Percentiles rank a stretch among this genome's conserved stretches.
phyloP scores from a whole-genome alignment of 129 eudicot genomes.

The Smallanthus sonchifolius region DNA sequence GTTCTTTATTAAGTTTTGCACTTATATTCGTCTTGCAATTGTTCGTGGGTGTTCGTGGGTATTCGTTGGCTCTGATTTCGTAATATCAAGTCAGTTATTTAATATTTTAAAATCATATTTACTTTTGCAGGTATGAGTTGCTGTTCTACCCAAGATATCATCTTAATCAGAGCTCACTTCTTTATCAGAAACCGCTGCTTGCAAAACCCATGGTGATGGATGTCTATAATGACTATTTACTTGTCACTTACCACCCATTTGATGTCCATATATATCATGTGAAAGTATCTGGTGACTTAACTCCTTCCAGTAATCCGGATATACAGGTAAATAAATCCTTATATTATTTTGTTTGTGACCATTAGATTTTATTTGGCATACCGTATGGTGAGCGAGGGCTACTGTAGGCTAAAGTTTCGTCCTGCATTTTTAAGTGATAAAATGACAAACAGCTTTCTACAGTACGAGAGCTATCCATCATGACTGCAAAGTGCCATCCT shows the following conservation, averaged over 20 bases:
- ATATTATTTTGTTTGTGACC: constrained; percentile 3
- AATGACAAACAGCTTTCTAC: constrained; percentile 99
- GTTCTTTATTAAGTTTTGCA: background rate
- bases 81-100: background rate
- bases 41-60: background rate
- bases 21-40: background rate
- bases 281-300: constrained; percentile 73
- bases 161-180: constrained; percentile 90
- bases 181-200: constrained; percentile 72
- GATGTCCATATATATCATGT: constrained; percentile 91
- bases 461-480: constrained; percentile 98
- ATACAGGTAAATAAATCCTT: constrained; percentile 58
- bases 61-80: background rate
- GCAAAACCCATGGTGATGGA: constrained; percentile 95
- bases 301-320: constrained; percentile 73
- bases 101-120: background rate
- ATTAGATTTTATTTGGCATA: background rate
- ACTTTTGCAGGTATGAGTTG: constrained; percentile 77
- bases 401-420: constrained; percentile 26
- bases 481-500: constrained; percentile 98
- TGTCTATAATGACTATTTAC: constrained; percentile 87
- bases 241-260: constrained; percentile 91
- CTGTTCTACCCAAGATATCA: constrained; percentile 98
- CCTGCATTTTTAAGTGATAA: constrained; percentile 90
- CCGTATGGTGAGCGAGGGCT: constrained; percentile 19